Evolutionary conservation across 1,139 yeast species (phyloP).

Genomic region (Taphrina deformans): DNA sequence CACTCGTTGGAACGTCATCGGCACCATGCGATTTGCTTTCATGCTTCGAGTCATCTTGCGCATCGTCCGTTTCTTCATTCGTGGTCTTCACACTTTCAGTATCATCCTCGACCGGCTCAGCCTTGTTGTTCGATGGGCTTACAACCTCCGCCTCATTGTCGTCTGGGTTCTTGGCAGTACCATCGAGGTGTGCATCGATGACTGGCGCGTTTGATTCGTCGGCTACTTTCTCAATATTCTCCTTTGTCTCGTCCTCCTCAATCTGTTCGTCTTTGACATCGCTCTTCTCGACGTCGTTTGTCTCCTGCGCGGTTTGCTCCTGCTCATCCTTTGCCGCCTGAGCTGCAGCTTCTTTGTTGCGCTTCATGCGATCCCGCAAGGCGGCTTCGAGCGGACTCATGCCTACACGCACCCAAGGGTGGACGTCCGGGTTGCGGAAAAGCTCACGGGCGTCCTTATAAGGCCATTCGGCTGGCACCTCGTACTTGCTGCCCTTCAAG

Average conservation of each 20-base stretch:
- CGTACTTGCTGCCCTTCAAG: slow-evolving; percentile 47
- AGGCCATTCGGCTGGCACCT: slow-evolving; percentile 94
- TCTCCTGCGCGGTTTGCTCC: not conserved
- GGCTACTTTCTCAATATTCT: not conserved
- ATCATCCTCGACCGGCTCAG: not conserved
- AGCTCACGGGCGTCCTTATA: slow-evolving; percentile 81
- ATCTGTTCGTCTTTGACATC: not conserved
- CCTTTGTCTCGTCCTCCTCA: not conserved
- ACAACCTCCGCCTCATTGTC: not conserved
- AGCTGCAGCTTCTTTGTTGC: slow-evolving; percentile 26
- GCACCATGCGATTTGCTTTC: not conserved
- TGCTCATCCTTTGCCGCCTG: slow-evolving; percentile 8
- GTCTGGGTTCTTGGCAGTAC: not conserved
- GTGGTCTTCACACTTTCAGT: not conserved
- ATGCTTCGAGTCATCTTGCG: not conserved
- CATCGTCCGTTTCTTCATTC: not conserved
- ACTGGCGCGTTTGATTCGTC: not conserved
- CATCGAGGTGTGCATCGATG: slow-evolving; percentile 3
- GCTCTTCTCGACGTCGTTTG: not conserved
- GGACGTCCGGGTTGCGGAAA: slow-evolving; percentile 77
- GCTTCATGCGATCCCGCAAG: slow-evolving; percentile 17
- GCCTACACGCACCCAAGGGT: slow-evolving; percentile 27
- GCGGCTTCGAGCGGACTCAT: slow-evolving; percentile 25
- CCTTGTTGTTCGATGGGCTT: not conserved
- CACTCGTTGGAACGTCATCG: not conserved